Base-by-base conservation (phyloP, 805 yeast species). In the Starmerella davenportii region DNA sequence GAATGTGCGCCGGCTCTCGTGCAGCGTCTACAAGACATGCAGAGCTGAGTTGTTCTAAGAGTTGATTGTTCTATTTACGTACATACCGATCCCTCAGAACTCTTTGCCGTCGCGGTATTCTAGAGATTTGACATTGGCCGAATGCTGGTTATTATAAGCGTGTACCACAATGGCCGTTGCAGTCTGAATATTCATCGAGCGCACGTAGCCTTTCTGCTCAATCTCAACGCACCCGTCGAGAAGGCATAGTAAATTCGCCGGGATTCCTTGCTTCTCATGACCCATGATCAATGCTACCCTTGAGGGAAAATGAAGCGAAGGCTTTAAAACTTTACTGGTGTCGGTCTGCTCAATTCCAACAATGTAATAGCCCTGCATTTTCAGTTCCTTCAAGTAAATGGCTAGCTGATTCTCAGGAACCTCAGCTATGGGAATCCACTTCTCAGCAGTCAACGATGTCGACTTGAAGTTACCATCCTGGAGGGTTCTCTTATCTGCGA, bases 141-240 rank as follows among this genome's bases (percentile, higher is more conserved):
- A 29, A 34, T 43, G 43, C 38, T 50, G 51, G 38, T 49, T 43
- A 23, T 51, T 74, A 51, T 87, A 85, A 0, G 95, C 90, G 57
- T 85, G 93, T 5, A 84, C 94, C 37, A 85, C 72, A 17, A 85
- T 84, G 0, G 95, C 96, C 1, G 95, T 76, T 1, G 95, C 96
- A 0, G 95, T 85, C 60, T 85, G 96, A 44, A 85, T 85, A 52
- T 85, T 85, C 96, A 85, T 85, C 1, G 95, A 84, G 48, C 96
- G 66, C 30, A 87, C 74, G 15, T 85, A 84, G 14, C 96, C 96
- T 30, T 73, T 76, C 54, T 85, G 96, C 53, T 82, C 80, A 49
- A 85, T 85, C 52, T 85, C 94, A 30, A 87, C 72, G 54, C 95
- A 85, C 47, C 75, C 62, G 53, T 85, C 95, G 24, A 87, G 62